Base-by-base conservation (phyloP, 192 early-diverging fungal species). In the Coemansia aciculifera region DNA sequence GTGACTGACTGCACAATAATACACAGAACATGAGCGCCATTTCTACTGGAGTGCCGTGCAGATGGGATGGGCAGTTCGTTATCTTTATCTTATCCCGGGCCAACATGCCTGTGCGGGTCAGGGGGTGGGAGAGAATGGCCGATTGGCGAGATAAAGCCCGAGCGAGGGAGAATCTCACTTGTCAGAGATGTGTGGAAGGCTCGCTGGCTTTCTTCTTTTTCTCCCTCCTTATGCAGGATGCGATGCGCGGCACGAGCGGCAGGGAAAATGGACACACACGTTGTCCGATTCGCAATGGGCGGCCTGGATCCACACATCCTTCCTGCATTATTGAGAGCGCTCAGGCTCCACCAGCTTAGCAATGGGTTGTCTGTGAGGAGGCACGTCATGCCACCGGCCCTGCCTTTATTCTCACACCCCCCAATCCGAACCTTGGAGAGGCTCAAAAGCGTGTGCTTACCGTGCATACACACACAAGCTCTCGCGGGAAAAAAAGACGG, bases 81-180 rank as follows among this genome's bases (percentile, higher is more conserved):
- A 40, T 40, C 39, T 36, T 36, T 36, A 0, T 40, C 39, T 40
- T 15, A 12, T 40, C 39, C 39, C 39, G 13, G 39, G 12, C 39
- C 39, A 15, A 11, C 13, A 40, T 40, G 12, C 34, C 11, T 57
- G 54, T 57, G 54, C 15, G 54, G 29, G 11, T 40, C 17, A 48
- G 17, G 19, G 44, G 19, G 24, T 48, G 7, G 23, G 19, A 10
- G 19, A 10, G 29, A 31, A 57, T 31, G 29, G 29, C 29, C 54
- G 54, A 57, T 57, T 57, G 54, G 54, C 54, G 13, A 31, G 54
- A 57, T 57, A 57, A 57, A 57, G 27, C 29, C 54, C 54, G 54
- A 57, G 29, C 54, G 15, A 15, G 7, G 3, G 52, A 29, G 27
- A 32, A 10, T 32, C 23, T 57, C 13, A 1, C 51, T 29, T 29